These are phyloP conservation scores for Pythium aphanidermatum DNA, from an alignment of 352 stramenopile species.

Conservation along the genomic window DNA sequence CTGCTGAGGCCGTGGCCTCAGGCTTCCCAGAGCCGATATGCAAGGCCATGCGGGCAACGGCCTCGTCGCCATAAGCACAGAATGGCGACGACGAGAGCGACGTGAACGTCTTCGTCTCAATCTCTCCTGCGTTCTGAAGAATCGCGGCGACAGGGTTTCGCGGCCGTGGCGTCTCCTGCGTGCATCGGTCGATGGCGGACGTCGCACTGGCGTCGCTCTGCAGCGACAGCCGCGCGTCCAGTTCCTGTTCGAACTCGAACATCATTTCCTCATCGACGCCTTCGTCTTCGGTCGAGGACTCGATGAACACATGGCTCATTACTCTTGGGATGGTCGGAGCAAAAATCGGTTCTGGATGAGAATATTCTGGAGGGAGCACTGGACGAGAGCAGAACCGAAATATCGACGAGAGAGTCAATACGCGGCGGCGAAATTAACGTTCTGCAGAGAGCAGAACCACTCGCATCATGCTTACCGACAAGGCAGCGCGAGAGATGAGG, in stretches of 20 bases:
- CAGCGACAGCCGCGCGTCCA: slow-evolving; percentile 14
- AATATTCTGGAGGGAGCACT: too few species aligned
- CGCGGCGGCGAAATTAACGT: background rate
- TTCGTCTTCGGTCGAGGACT: slow-evolving; percentile 21
- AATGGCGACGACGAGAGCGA: slow-evolving; percentile 18
- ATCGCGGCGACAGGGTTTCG: slow-evolving; percentile 38
- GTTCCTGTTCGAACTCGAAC: slow-evolving; percentile 56
- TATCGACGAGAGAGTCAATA: too few species aligned
- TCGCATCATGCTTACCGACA: background rate
- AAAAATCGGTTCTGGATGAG: slow-evolving; percentile 2
- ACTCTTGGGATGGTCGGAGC: background rate
- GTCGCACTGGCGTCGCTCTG: background rate
- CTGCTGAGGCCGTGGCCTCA: too few species aligned
- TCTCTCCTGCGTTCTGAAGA: slow-evolving; percentile 16
- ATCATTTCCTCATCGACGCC: slow-evolving; percentile 65
- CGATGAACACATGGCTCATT: slow-evolving; percentile 24
- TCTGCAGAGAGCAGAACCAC: background rate
- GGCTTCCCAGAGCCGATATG: slow-evolving; percentile 16
- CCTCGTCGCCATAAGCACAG: slow-evolving; percentile 3
- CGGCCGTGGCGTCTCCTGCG: slow-evolving; percentile 13
- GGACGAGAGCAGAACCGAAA: slow-evolving; percentile 17
- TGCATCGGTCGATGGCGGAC: background rate
- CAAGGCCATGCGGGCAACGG: slow-evolving; percentile 6
- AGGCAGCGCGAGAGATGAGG: background rate
- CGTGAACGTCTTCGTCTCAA: slow-evolving; percentile 8